These are phyloP conservation scores for Incumbomyces lentus DNA, from an alignment of 2,329 filamentous ascomycete species.

Conservation along the genomic window DNA sequence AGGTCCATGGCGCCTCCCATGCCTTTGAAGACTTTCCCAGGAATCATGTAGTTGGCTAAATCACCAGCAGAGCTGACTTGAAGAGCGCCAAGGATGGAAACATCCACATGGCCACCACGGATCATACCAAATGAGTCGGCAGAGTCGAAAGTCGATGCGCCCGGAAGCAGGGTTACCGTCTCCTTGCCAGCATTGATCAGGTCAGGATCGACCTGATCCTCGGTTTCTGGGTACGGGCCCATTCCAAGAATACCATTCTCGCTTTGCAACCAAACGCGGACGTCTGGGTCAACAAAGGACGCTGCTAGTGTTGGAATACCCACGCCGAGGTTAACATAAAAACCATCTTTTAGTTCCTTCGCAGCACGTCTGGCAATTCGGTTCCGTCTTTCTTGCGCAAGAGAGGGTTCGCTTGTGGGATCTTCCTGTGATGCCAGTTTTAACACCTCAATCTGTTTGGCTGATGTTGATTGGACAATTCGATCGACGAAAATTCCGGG, in stretches of 20 bases:
- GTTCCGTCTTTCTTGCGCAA: constrained; percentile 48
- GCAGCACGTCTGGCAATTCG: constrained; percentile 68
- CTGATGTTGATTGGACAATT: constrained; percentile 61
- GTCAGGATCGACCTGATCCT: constrained; percentile 62
- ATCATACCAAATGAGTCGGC: constrained; percentile 84
- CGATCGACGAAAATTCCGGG: constrained; percentile 76
- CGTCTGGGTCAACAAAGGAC: constrained; percentile 57
- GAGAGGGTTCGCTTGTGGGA: constrained; percentile 31
- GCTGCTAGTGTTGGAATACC: constrained; percentile 82
- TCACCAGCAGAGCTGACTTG: constrained; percentile 72
- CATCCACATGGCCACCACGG: constrained; percentile 69
- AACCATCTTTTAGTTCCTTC: constrained; percentile 69
- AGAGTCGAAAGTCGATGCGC: constrained; percentile 67
- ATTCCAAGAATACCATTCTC: constrained; percentile 82
- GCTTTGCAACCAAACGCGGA: constrained; percentile 72
- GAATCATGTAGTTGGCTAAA: constrained; percentile 83
- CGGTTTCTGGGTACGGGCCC: constrained; percentile 60
- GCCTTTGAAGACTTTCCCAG: constrained; percentile 73
- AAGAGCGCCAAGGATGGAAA: constrained; percentile 72
- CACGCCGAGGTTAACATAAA: constrained; percentile 71
- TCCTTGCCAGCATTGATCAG: constrained; percentile 83
- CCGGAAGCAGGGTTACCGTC: constrained; percentile 68
- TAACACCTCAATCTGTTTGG: constrained; percentile 62
- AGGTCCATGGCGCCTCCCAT: constrained; percentile 74
- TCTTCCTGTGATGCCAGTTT: constrained; percentile 40